Percentiles rank a stretch among this genome's conserved stretches.
phyloP scores from a whole-genome alignment of 2,329 filamentous ascomycete species.

The Diaporthe capsici region DNA sequence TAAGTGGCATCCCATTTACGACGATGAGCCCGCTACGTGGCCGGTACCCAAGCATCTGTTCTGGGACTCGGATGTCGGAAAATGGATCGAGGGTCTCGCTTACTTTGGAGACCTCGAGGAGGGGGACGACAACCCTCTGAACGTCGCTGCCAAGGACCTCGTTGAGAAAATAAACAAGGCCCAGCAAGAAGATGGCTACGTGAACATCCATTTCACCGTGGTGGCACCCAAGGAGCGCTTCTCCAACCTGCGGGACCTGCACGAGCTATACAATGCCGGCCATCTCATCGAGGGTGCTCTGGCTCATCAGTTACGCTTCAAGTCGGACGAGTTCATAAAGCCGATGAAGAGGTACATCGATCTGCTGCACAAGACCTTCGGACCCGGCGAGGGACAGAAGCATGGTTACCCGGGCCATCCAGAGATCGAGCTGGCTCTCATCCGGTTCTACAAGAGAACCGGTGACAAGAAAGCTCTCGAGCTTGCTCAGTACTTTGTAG shows the following conservation, averaged over 20 bases:
- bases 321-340: slow-evolving; percentile 64
- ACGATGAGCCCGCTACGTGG: slow-evolving; percentile 57
- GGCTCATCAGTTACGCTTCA: slow-evolving; percentile 66
- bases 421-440: slow-evolving; percentile 63
- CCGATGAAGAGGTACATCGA: slow-evolving; percentile 69
- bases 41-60: slow-evolving; percentile 55
- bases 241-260: slow-evolving; percentile 71
- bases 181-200: slow-evolving; percentile 71
- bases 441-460: slow-evolving; percentile 54
- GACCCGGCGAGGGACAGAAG: slow-evolving; percentile 60
- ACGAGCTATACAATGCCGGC: slow-evolving; percentile 73
- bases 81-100: slow-evolving; percentile 74
- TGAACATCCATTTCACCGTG: slow-evolving; percentile 74
- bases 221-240: slow-evolving; percentile 68
- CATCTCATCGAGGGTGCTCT: slow-evolving; percentile 73
- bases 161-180: slow-evolving; percentile 69
- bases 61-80: slow-evolving; percentile 70
- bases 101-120: slow-evolving; percentile 61
- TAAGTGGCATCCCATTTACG: slow-evolving; percentile 68
- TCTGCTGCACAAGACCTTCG: slow-evolving; percentile 66
- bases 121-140: slow-evolving; percentile 60
- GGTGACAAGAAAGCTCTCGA: slow-evolving; percentile 54
- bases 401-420: slow-evolving; percentile 74
- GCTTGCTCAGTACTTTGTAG: slow-evolving; percentile 69
- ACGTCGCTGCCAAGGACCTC: slow-evolving; percentile 65